Base-by-base conservation (phyloP, 179 eudicot species). In the Gypsophila paniculata region DNA sequence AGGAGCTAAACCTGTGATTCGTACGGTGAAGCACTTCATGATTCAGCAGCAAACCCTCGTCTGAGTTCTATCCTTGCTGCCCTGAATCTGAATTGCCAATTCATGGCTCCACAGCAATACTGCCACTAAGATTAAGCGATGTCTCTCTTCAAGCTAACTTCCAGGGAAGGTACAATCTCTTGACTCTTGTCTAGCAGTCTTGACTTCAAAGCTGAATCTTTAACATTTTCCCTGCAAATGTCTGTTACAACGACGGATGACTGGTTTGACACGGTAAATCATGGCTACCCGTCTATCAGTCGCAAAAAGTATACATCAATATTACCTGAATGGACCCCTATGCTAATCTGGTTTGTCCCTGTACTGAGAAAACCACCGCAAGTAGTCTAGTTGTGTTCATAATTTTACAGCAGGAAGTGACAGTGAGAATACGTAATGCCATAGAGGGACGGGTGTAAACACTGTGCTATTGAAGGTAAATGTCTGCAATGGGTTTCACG, bases 1-100 rank as follows among this genome's bases (percentile, higher is more conserved):
- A 67, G 17, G 69, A 25, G 58, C 13, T 5, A 36, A 67, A 67
- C 70, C 70, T 67, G 58, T 19, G 70, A 19, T 18, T 5, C 55
- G 6, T 48, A 12, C 51, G 44, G 29, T 26, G 42, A 13, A 0
- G n/a, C 19, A 49, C 6, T 14, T 49, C 70, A 14, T 67, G 58
- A 18, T 48, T 48, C 53, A 65, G 42, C 10, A 65, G 29, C n/a
- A 60, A 60, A 60, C 13, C 5, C 26, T 19, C 15, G 67, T 58
- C 34, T 23, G 46, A 1, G 23, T 23, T 10, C 8, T 15, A 36
- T 36, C 21, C 21, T 9, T 62, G 22, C n/a, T 11, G 44, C 36
- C 44, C 66, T n/a, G 67, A 62, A 36, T 62, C 67, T 11, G 42
- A 34, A 17, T 36, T 0, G n/a, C 44, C 67, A 36, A 2, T 2